Percentiles rank a stretch among this genome's conserved stretches.
These are phyloP conservation scores for Cercophora newfieldiana DNA, from an alignment of 495 filamentous ascomycete species.

Conservation along the genomic window DNA sequence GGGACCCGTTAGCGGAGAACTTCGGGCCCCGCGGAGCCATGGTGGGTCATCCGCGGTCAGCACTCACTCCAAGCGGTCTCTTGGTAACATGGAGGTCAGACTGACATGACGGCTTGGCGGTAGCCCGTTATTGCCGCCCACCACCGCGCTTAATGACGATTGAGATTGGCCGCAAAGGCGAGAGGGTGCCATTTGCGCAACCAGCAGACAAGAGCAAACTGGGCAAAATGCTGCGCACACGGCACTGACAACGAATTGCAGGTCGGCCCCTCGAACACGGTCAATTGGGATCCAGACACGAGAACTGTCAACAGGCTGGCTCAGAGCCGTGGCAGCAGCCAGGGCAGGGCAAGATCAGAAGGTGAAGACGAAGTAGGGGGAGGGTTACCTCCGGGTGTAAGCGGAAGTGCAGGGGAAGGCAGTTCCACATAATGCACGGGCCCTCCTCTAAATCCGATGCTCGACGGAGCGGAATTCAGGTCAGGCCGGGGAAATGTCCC, in stretches of 20 bases:
- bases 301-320: no score
- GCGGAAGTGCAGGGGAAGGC: not conserved
- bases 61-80: not conserved
- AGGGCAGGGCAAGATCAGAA: no score
- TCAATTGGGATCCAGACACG: no score
- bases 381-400: no score
- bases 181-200: conserved; percentile 2
- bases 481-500: not conserved
- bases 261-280: no score
- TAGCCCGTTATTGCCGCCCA: conserved; percentile 8
- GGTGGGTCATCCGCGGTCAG: not conserved
- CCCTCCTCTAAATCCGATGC: not conserved
- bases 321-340: no score
- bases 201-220: not conserved
- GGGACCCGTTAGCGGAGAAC: not conserved
- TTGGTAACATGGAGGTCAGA: not conserved
- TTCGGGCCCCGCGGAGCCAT: not conserved
- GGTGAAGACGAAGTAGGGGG: no score
- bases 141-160: conserved; percentile 14
- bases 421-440: no score
- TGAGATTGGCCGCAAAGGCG: conserved; percentile 15
- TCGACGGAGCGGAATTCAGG: not conserved
- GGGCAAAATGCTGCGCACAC: not conserved
- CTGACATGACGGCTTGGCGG: not conserved
- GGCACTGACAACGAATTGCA: not conserved